phyloP scores from a whole-genome alignment of 2,329 filamentous ascomycete species.

The Phyllosticta ampelicida region DNA sequence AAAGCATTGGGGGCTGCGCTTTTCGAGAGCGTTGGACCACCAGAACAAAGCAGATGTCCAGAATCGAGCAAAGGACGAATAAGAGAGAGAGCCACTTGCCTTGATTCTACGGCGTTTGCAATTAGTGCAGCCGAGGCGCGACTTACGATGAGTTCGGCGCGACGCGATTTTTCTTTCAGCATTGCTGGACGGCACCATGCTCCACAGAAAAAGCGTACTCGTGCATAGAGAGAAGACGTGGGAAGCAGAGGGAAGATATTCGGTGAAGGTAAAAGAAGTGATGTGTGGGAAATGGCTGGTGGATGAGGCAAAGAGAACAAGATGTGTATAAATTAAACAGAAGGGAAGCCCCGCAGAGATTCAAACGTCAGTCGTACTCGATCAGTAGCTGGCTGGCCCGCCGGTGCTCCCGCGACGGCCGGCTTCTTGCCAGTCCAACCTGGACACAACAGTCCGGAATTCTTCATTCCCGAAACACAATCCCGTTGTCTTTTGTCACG shows the following conservation, averaged over 20 bases:
- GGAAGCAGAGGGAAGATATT: background rate
- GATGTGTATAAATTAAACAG: background rate
- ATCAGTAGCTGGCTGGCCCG: background rate
- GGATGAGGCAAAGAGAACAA: background rate
- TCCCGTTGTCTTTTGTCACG: background rate
- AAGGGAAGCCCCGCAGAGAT: background rate
- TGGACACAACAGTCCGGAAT: background rate
- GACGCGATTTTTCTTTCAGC: background rate
- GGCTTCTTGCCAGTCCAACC: background rate
- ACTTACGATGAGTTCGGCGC: slow-evolving; percentile 9
- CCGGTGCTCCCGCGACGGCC: background rate
- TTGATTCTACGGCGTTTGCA: slow-evolving; percentile 9
- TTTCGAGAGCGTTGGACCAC: background rate
- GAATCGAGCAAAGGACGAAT: background rate
- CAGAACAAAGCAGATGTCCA: background rate
- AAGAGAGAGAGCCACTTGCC: background rate
- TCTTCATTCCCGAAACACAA: background rate
- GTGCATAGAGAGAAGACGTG: background rate
- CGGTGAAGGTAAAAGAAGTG: background rate
- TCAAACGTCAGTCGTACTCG: background rate
- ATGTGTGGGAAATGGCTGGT: background rate
- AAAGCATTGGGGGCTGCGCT: background rate
- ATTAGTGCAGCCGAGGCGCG: slow-evolving; percentile 6
- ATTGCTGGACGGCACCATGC: background rate
- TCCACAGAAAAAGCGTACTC: background rate